phyloP scores from a whole-genome alignment of 179 eudicot species.

The Beta lomatogona region DNA sequence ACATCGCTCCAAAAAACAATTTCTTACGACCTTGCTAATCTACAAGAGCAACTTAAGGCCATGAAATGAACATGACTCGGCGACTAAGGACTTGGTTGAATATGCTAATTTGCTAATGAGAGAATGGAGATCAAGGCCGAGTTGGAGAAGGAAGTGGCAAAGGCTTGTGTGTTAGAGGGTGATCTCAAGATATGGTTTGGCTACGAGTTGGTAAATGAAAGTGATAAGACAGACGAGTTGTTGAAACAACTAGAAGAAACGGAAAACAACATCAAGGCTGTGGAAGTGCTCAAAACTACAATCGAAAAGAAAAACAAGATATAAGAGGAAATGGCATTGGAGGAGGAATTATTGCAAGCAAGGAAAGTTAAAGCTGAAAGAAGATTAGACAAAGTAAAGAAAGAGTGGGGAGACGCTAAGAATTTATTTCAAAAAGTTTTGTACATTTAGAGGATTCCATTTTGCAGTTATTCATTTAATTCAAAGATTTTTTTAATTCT shows the following conservation, averaged over 20 bases:
- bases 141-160: constrained; percentile 30
- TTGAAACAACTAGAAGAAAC: constrained; percentile 30
- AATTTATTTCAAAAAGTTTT: constrained; percentile 9
- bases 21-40: constrained; percentile 11
- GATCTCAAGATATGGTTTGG: constrained; percentile 28
- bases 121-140: constrained; percentile 27
- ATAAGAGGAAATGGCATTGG: constrained; percentile 33
- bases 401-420: constrained; percentile 35
- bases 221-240: not conserved
- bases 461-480: not conserved
- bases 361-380: constrained; percentile 35
- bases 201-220: constrained; percentile 20
- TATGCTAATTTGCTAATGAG: constrained; percentile 24
- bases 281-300: constrained; percentile 30
- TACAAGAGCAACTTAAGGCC: constrained; percentile 19
- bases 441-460: not conserved
- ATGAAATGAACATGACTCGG: constrained; percentile 32
- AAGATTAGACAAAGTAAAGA: constrained; percentile 32
- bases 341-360: constrained; percentile 30
- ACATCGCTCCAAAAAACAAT: constrained; percentile 10
- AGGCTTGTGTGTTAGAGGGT: constrained; percentile 40
- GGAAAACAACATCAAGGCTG: constrained; percentile 32
- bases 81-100: constrained; percentile 34
- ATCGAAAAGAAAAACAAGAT: constrained; percentile 31
- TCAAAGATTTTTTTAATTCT: too few relatives aligned